phyloP scores from a whole-genome alignment of 1,139 yeast genomes.

The Zygosaccharomyces pseudobailii region DNA sequence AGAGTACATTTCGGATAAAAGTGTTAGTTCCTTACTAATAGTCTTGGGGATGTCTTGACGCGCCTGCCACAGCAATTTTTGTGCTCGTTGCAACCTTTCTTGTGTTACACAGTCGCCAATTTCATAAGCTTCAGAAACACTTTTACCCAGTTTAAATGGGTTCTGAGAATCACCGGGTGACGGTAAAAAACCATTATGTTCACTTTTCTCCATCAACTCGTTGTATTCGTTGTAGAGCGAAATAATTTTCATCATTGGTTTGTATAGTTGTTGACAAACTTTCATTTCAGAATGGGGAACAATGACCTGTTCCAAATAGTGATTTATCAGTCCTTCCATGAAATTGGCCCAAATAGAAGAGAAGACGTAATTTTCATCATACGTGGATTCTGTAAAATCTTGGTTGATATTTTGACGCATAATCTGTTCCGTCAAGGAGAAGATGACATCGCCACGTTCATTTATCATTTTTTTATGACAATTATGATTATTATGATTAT shows the following conservation, averaged over 20 bases:
- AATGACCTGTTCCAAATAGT: conserved; percentile 33
- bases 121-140: conserved; percentile 5
- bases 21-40: conserved; percentile 33
- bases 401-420: conserved; percentile 33
- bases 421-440: conserved; percentile 29
- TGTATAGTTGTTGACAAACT: conserved; percentile 35
- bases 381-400: conserved; percentile 28
- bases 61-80: conserved; percentile 34
- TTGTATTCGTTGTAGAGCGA: conserved; percentile 34
- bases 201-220: conserved; percentile 34
- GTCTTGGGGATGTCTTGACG: conserved; percentile 36
- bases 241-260: conserved; percentile 36
- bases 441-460: neutral
- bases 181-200: conserved; percentile 31
- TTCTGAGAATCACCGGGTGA: conserved; percentile 6
- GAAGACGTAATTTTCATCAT: conserved; percentile 34
- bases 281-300: conserved; percentile 36
- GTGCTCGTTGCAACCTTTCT: conserved; percentile 33
- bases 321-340: conserved; percentile 36
- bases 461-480: neutral
- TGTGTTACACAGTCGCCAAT: conserved; percentile 21
- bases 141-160: conserved; percentile 1
- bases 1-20: conserved; percentile 35
- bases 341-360: conserved; percentile 37
- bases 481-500: neutral